These are phyloP conservation scores for Handroanthus guayacan DNA, from an alignment of 257 asterid species.

Conservation along the genomic window DNA sequence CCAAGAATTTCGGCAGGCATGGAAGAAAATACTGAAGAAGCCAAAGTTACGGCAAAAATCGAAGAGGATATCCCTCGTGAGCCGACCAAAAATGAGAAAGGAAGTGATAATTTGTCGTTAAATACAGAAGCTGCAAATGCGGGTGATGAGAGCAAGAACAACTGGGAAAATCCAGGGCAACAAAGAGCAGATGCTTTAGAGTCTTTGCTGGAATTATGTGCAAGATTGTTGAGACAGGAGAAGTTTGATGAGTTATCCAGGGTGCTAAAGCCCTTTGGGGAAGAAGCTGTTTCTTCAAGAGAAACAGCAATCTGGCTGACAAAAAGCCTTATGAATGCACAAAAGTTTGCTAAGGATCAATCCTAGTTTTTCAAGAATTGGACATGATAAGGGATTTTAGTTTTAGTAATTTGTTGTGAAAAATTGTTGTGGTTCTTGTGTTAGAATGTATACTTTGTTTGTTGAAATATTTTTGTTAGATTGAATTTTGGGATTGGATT, in stretches of 20 bases:
- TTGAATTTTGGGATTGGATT: constrained; percentile 28
- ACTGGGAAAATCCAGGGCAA: constrained; percentile 37
- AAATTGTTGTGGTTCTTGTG: constrained; percentile 29
- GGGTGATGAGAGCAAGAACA: constrained; percentile 30
- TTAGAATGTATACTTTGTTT: constrained; percentile 33
- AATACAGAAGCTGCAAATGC: constrained; percentile 40
- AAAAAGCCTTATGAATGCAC: constrained; percentile 76
- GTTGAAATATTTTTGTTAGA: constrained; percentile 19
- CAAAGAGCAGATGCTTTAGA: constrained; percentile 92
- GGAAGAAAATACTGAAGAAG: constrained; percentile 34
- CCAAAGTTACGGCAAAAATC: constrained; percentile 40
- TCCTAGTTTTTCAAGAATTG: constrained; percentile 41
- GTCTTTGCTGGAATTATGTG: constrained; percentile 90
- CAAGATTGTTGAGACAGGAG: constrained; percentile 80
- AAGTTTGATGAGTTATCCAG: constrained; percentile 90
- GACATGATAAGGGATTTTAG: constrained; percentile 4
- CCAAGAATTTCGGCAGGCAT: constrained; percentile 28
- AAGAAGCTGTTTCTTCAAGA: constrained; percentile 82
- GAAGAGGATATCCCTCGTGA: constrained; percentile 32
- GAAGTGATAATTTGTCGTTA: constrained; percentile 33
- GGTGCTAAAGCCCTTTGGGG: constrained; percentile 87
- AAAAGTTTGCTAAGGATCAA: constrained; percentile 54
- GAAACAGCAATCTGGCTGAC: constrained; percentile 98
- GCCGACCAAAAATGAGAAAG: constrained; percentile 38
- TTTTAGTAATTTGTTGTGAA: constrained; percentile 36